Evolutionary conservation across 768 basidiomycete genomes (phyloP), one percentile per base, ranked within the genome.

Genomic region (Cantharellus anzutake): DNA sequence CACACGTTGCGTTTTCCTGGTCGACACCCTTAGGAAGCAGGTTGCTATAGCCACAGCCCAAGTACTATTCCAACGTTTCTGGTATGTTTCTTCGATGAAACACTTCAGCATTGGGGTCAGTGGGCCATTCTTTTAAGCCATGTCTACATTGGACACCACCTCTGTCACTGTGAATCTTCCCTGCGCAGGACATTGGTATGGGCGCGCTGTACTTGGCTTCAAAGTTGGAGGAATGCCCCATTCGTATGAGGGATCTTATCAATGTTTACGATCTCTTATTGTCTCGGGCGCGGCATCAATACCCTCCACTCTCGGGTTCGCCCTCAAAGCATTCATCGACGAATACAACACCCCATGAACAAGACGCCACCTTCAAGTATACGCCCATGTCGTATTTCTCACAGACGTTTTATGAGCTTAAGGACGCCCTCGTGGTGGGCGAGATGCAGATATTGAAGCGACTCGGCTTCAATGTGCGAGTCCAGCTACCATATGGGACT

Each of bases 381-480:
- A 61, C 76, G 2, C 84, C 89, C 7, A 93, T 91, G 87, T 82
- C 85, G 16, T 93, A 91, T 71, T 92, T 88, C 69, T 82, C 86
- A 11, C 78, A 77, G 66, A 83, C 81, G 2, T 98, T 94, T 67
- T 97, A 97, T 73, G 88, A 93, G 63, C 76, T 90, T 70, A 97
- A 94, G 68, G 96, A 99, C 67, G 83, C 86, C 4, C 74, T 97
- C 56, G 90, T 97, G 29, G 84, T 93, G 11, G 82, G 86, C 2
- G 96, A 99, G 71, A 98, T 98, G 90, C 96, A 99, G 69, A 79
- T 98, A 29, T 76, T 99, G 64, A 99, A 99, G 71, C 78, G 94
- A 34, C 77, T 99, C 5, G 94, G 89, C 1, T 99, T 98, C 73
- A 87, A 97, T 66, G 88, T 94, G 44, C 84, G 88, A 65, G 87